A percentile compares a stretch with the other conserved stretches of the same genome.
These are phyloP conservation scores for Sophora flavescens DNA, from an alignment of 306 rosid species.

Conservation along the genomic window DNA sequence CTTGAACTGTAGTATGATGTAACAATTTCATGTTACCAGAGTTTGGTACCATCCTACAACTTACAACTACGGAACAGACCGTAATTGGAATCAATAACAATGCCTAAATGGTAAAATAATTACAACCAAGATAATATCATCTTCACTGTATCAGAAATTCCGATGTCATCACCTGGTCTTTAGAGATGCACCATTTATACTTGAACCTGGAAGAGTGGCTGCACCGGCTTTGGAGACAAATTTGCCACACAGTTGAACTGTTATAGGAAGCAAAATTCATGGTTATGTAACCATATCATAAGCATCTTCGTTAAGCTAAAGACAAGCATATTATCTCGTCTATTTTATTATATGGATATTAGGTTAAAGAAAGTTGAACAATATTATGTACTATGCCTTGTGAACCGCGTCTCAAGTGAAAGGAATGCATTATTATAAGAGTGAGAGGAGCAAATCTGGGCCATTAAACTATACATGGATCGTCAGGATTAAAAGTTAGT, in stretches of 20 bases:
- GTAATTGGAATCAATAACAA: constrained; percentile 24
- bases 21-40: constrained; percentile 56
- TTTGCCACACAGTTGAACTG: constrained; percentile 84
- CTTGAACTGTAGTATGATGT: constrained; percentile 47
- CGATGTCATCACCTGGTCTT: constrained; percentile 28
- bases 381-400: too few relatives aligned
- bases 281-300: constrained; percentile 31
- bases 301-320: constrained; percentile 24
- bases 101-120: constrained; percentile 43
- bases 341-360: not conserved
- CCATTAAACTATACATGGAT: too few relatives aligned
- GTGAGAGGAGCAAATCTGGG: too few relatives aligned
- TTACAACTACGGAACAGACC: constrained; percentile 36
- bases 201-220: constrained; percentile 61
- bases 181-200: constrained; percentile 41
- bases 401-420: too few relatives aligned
- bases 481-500: too few relatives aligned
- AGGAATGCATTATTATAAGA: too few relatives aligned
- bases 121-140: constrained; percentile 36
- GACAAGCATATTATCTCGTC: not conserved
- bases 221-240: constrained; percentile 58
- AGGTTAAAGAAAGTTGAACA: not conserved
- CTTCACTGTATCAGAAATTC: constrained; percentile 38
- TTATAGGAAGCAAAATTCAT: constrained; percentile 44
- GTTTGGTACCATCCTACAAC: constrained; percentile 41